Percentiles rank a stretch among this genome's conserved stretches.
Evolutionary conservation across 345 rosid species (phyloP).

Genomic region (Fremontodendron californicum): DNA sequence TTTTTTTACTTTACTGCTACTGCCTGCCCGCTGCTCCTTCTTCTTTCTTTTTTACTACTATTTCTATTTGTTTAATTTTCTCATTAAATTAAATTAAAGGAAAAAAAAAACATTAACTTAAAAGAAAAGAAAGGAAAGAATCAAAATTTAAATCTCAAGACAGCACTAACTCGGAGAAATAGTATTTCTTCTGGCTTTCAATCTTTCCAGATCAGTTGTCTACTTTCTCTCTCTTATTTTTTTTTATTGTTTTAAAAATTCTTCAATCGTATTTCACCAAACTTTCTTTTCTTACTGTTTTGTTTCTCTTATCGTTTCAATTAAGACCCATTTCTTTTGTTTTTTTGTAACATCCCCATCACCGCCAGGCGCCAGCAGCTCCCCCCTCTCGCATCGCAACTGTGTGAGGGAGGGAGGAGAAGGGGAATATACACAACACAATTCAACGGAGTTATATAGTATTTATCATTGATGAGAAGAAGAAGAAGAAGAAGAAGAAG

Average conservation of each 20-base stretch:
- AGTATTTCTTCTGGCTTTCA: slow-evolving; percentile 24
- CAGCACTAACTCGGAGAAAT: slow-evolving; percentile 43
- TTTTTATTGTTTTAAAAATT: neutral
- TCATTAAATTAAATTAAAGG: neutral
- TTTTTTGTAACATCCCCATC: neutral
- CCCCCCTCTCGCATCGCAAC: neutral
- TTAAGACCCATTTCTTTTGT: neutral
- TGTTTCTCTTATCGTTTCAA: neutral
- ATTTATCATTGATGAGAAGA: slow-evolving; percentile 8
- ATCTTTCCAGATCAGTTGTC: slow-evolving; percentile 33
- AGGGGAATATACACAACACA: neutral
- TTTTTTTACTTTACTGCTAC: slow-evolving; percentile 21
- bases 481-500: slow-evolving; percentile 18
- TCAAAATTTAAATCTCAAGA: slow-evolving; percentile 21
- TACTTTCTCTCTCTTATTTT: slow-evolving; percentile 7
- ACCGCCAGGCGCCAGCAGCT: neutral
- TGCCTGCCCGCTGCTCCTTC: neutral
- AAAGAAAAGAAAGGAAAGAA: neutral
- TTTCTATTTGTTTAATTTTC: neutral
- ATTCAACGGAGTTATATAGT: neutral
- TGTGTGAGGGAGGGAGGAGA: slow-evolving; percentile 3
- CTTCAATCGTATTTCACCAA: slow-evolving; percentile 13
- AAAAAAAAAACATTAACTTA: neutral
- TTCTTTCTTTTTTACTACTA: neutral
- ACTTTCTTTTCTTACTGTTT: slow-evolving; percentile 13